These are phyloP conservation scores for Mycosarcoma maydis DNA, from an alignment of 1,284 basidiomycete species.

Conservation along the genomic window DNA sequence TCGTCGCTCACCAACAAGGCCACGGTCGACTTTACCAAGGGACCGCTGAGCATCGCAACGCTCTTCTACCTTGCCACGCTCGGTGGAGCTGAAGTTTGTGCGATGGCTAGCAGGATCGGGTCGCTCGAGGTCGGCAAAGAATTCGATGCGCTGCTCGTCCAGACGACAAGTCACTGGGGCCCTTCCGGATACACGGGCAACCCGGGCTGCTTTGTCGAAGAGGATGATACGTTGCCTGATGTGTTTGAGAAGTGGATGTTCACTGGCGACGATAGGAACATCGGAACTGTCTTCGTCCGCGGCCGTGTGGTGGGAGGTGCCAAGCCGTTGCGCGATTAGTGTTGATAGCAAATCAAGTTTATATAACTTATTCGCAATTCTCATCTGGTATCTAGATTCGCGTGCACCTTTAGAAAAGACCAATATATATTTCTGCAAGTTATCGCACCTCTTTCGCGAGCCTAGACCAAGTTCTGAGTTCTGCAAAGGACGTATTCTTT, in stretches of 20 bases:
- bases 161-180: constrained; percentile 70
- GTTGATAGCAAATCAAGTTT: too few relatives aligned
- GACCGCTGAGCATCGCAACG: constrained; percentile 78
- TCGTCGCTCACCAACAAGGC: constrained; percentile 22
- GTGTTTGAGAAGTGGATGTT: constrained; percentile 64
- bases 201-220: constrained; percentile 73
- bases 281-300: constrained; percentile 83
- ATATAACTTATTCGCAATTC: too few relatives aligned
- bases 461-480: too few relatives aligned
- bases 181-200: constrained; percentile 69
- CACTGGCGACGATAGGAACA: constrained; percentile 82
- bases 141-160: constrained; percentile 86
- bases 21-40: constrained; percentile 71
- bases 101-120: constrained; percentile 77
- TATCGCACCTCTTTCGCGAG: too few relatives aligned
- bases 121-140: constrained; percentile 82
- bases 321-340: constrained; percentile 33
- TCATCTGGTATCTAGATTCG: background rate
- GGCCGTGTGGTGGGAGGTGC: constrained; percentile 80
- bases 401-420: background rate
- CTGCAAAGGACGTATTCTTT: too few relatives aligned
- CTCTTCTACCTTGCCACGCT: constrained; percentile 89
- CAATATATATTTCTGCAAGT: too few relatives aligned
- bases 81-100: constrained; percentile 87
- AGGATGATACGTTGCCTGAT: constrained; percentile 67